A percentile compares a stretch with the other conserved stretches of the same genome.
phyloP scores from a whole-genome alignment of 148 eudicot genomes.

The Persicaria maculosa region DNA sequence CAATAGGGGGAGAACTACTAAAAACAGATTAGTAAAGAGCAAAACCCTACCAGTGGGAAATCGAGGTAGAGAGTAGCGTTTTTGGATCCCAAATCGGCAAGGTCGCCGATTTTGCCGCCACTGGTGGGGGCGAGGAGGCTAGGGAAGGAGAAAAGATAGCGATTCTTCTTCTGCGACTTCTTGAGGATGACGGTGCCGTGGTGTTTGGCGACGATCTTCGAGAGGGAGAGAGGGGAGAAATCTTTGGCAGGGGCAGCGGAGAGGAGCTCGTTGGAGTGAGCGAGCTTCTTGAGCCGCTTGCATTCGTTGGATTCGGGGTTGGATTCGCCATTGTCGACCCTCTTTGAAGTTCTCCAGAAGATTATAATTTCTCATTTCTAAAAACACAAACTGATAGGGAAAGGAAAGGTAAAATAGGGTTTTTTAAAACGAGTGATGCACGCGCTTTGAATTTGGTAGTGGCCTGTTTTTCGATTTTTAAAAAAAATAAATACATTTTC shows the following conservation, averaged over 20 bases:
- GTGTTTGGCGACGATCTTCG: constrained; percentile 57
- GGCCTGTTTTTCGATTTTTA: too few species aligned
- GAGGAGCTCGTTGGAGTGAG: constrained; percentile 33
- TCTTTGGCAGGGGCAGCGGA: constrained; percentile 37
- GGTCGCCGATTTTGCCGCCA: constrained; percentile 87
- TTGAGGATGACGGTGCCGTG: constrained; percentile 69
- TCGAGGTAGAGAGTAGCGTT: constrained; percentile 77
- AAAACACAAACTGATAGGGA: too few species aligned
- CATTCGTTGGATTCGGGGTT: constrained; percentile 65
- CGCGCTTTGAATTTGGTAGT: too few species aligned
- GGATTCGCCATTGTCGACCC: constrained; percentile 18
- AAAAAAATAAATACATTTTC: too few species aligned
- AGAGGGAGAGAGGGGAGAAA: constrained; percentile 35
- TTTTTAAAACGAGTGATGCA: too few species aligned
- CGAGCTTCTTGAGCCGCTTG: constrained; percentile 42
- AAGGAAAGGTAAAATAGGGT: too few species aligned
- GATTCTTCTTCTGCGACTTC: constrained; percentile 74
- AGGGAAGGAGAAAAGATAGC: constrained; percentile 69
- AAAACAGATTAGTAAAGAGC: too few species aligned
- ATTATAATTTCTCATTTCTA: too few species aligned
- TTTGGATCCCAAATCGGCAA: constrained; percentile 67
- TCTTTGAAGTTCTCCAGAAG: too few species aligned
- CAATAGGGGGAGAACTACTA: too few species aligned
- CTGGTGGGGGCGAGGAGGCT: constrained; percentile 66
- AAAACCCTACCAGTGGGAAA: constrained; percentile 14